Evolutionary conservation across 2,329 filamentous ascomycete species (phyloP).

Genomic region (Fusarium oxysporum): DNA sequence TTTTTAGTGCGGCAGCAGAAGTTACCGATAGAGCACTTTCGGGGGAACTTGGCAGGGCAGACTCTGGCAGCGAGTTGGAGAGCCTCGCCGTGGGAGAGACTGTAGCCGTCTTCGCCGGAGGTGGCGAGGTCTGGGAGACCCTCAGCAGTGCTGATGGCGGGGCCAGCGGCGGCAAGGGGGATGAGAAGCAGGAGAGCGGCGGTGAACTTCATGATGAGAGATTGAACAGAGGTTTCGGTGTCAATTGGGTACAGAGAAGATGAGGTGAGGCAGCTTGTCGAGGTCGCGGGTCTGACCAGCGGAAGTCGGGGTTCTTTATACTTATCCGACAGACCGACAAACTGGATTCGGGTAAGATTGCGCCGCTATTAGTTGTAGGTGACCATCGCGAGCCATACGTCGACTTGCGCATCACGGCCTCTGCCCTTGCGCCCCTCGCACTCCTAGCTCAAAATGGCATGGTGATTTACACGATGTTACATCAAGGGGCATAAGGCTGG

Average conservation of each 20-base stretch:
- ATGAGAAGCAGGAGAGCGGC: not conserved
- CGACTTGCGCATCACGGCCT: accelerated
- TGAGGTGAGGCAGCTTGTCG: not conserved
- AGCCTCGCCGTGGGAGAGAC: not conserved
- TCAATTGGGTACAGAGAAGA: no score
- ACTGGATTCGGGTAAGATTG: not conserved
- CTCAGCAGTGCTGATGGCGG: slow-evolving; percentile 7
- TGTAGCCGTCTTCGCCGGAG: not conserved
- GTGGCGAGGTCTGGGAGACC: slow-evolving; percentile 18
- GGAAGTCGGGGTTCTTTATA: not conserved
- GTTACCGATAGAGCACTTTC: slow-evolving; percentile 5
- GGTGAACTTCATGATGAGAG: slow-evolving; percentile 10
- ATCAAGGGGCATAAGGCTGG: not conserved
- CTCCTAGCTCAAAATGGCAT: not conserved
- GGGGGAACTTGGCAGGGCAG: slow-evolving; percentile 25
- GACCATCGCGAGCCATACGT: accelerated
- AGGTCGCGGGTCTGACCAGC: accelerated
- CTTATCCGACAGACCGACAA: not conserved
- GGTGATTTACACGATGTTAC: accelerated
- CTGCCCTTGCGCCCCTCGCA: not conserved
- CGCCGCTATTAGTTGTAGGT: not conserved
- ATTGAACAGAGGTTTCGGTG: accelerated
- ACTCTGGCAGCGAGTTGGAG: slow-evolving; percentile 5
- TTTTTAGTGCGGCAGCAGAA: slow-evolving; percentile 27
- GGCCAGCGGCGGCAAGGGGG: not conserved